Percentiles rank a stretch among this genome's conserved stretches.
Evolutionary conservation across 208 protist species (phyloP).

Genomic region (Herpetomonas tarakana): DNA sequence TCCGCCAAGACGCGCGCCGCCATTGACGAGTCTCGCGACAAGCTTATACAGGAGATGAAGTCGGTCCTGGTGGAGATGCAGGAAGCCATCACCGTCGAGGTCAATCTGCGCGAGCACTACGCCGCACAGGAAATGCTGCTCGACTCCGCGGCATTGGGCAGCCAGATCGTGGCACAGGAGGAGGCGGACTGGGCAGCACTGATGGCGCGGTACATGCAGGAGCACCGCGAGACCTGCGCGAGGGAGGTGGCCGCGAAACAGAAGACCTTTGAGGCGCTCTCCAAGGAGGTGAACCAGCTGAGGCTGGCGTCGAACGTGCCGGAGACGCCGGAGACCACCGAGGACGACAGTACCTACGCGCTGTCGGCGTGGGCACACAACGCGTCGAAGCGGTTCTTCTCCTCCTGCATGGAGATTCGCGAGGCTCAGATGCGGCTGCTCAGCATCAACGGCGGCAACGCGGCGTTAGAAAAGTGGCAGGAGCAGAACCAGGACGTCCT

Average conservation of each 20-base stretch:
- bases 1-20: slow-evolving; percentile 11
- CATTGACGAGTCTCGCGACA: slow-evolving; percentile 38
- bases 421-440: slow-evolving; percentile 50
- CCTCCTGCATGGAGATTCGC: slow-evolving; percentile 64
- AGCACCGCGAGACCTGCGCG: slow-evolving; percentile 31
- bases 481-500: slow-evolving; percentile 25
- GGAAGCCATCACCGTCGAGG: slow-evolving; percentile 34
- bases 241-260: slow-evolving; percentile 22
- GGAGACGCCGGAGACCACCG: slow-evolving; percentile 37
- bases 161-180: slow-evolving; percentile 47
- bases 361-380: slow-evolving; percentile 63
- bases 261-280: slow-evolving; percentile 34
- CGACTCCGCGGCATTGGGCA: slow-evolving; percentile 28
- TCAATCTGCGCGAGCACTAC: slow-evolving; percentile 15
- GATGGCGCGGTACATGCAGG: slow-evolving; percentile 25
- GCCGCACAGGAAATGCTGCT: slow-evolving; percentile 29
- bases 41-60: slow-evolving; percentile 29
- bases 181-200: slow-evolving; percentile 38
- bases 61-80: slow-evolving; percentile 32
- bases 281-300: slow-evolving; percentile 44
- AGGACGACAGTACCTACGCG: slow-evolving; percentile 54
- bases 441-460: slow-evolving; percentile 28
- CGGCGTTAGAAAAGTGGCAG: slow-evolving; percentile 44
- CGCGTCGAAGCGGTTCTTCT: slow-evolving; percentile 69
- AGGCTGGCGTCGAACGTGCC: slow-evolving; percentile 14